Conservation (phyloP, 2,329 filamentous ascomycete genomes). For the Paecilomyces formosus region DNA sequence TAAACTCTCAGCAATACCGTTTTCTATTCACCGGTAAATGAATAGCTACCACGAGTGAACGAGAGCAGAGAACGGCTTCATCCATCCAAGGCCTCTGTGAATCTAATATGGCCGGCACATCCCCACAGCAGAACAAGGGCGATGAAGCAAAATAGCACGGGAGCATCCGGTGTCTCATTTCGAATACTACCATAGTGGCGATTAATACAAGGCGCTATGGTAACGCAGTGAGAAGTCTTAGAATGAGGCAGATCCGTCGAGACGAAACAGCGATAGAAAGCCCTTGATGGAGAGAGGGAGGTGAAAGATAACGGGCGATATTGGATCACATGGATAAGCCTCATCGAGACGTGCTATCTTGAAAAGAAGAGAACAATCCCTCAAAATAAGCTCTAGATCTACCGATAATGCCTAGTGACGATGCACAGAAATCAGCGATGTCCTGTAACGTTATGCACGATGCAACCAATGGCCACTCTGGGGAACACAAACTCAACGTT, state of each 20-base stretch:
- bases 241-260: not conserved
- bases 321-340: not conserved
- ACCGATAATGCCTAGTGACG: not conserved
- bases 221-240: not conserved
- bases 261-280: not conserved
- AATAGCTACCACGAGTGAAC: not conserved
- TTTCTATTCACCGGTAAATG: not conserved
- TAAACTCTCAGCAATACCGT: not conserved
- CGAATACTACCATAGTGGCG: not conserved
- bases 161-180: not conserved
- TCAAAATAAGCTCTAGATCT: not conserved
- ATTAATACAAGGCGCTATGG: not conserved
- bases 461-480: not conserved
- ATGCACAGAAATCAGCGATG: not conserved
- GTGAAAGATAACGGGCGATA: not conserved
- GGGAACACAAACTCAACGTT: not conserved
- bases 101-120: not conserved
- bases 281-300: not conserved
- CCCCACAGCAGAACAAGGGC: not conserved
- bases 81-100: not conserved
- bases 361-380: not conserved
- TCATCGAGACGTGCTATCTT: not conserved
- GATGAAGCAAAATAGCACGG: not conserved
- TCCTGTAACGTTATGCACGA: not conserved
- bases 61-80: not conserved